A percentile compares a stretch with the other conserved stretches of the same genome.
phyloP scores from a whole-genome alignment of 2,329 filamentous ascomycete genomes.

The Claviceps digitariae region DNA sequence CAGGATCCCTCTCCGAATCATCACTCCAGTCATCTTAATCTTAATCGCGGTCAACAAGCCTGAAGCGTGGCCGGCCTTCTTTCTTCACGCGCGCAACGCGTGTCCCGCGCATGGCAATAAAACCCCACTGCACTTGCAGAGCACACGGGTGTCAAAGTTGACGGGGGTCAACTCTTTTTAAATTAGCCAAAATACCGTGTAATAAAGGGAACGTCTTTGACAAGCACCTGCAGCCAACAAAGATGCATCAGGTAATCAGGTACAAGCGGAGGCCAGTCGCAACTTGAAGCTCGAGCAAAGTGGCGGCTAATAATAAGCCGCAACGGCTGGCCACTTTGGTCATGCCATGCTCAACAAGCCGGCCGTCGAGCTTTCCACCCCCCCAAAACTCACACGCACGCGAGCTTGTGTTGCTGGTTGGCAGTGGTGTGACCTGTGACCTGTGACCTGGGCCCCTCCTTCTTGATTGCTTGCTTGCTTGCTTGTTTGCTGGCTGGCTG shows the following conservation, averaged over 20 bases:
- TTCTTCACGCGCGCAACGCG: not conserved
- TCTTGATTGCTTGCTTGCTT: slow-evolving; percentile 5
- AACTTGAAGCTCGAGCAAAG: not conserved
- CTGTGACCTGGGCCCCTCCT: slow-evolving; percentile 2
- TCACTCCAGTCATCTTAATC: too few relatives aligned
- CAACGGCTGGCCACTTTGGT: not conserved
- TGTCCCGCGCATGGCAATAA: not conserved
- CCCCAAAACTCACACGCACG: too few relatives aligned
- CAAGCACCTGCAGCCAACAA: not conserved
- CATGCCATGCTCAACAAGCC: not conserved
- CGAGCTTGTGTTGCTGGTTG: not conserved
- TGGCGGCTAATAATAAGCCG: not conserved
- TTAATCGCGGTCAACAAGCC: not conserved
- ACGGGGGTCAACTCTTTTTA: not conserved
- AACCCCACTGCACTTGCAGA: not conserved
- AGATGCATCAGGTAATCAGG: not conserved
- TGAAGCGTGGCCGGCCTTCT: not conserved
- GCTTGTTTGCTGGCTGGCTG: slow-evolving; percentile 2
- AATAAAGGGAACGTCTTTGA: not conserved
- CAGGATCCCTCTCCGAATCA: too few relatives aligned
- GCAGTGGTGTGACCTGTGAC: not conserved
- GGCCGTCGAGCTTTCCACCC: not conserved
- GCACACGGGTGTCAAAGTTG: not conserved
- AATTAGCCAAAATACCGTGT: not conserved
- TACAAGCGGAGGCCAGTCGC: not conserved